Conservation (phyloP, 179 eudicot genomes). For the Beta macrorhiza region DNA sequence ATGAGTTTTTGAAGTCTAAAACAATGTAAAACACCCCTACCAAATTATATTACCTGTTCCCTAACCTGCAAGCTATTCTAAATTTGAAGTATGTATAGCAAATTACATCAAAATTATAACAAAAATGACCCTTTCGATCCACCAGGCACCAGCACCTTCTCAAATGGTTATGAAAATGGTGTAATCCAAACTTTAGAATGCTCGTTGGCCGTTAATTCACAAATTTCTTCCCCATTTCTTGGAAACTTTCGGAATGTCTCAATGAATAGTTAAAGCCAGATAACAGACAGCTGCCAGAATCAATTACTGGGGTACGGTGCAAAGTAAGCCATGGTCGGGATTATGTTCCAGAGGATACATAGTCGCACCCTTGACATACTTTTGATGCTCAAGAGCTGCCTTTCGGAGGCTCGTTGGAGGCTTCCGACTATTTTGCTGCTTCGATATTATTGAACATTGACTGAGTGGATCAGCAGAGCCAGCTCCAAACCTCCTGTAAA, state of each 20-base stretch:
- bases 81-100: neutral
- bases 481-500: slow-evolving; percentile 77
- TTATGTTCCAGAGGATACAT: slow-evolving; percentile 90
- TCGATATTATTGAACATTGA: slow-evolving; percentile 57
- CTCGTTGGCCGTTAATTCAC: neutral
- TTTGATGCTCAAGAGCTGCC: slow-evolving; percentile 68
- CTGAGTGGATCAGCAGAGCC: slow-evolving; percentile 65
- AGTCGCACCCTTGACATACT: slow-evolving; percentile 62
- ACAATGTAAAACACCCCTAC: neutral
- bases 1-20: neutral
- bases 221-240: neutral
- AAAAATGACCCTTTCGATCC: neutral
- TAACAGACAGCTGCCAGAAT: neutral
- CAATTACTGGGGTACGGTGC: slow-evolving; percentile 55
- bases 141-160: neutral
- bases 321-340: slow-evolving; percentile 73
- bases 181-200: neutral
- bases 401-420: slow-evolving; percentile 41
- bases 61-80: no score
- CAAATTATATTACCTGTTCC: neutral
- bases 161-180: neutral
- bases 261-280: neutral
- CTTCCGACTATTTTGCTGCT: slow-evolving; percentile 40
- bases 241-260: neutral
- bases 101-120: neutral